Conservation (phyloP, 1,139 yeast species). For the Geotrichum siamense region DNA sequence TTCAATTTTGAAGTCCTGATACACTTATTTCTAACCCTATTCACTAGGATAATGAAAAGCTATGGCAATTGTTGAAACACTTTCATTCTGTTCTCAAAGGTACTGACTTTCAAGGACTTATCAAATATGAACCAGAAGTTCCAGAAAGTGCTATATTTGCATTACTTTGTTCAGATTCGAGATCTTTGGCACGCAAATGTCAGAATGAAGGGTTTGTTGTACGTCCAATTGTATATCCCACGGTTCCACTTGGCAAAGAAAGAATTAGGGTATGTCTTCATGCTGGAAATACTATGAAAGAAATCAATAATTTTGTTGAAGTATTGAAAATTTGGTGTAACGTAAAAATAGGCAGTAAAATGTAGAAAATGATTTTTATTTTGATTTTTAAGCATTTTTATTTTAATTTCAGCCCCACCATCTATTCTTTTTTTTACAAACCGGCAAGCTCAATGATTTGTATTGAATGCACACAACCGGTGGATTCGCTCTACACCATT, state of each 20-base stretch:
- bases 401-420: too few relatives aligned
- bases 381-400: too few relatives aligned
- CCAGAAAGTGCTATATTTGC: constrained; percentile 22
- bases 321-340: constrained; percentile 17
- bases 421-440: too few relatives aligned
- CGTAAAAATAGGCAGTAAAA: not conserved
- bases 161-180: constrained; percentile 22
- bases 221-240: constrained; percentile 28
- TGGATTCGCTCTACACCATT: constrained; percentile 56
- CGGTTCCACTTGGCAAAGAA: constrained; percentile 28
- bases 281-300: constrained; percentile 20
- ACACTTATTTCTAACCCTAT: constrained; percentile 1
- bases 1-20: not conserved
- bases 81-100: constrained; percentile 3
- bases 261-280: constrained; percentile 27
- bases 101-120: constrained; percentile 3
- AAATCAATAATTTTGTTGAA: constrained; percentile 20
- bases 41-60: constrained; percentile 5
- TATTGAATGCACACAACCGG: constrained; percentile 71
- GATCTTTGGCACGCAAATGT: constrained; percentile 22
- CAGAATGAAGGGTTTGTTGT: constrained; percentile 24
- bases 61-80: constrained; percentile 14
- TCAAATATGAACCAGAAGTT: constrained; percentile 1
- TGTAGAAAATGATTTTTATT: too few relatives aligned
- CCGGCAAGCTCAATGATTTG: too few relatives aligned